These are phyloP conservation scores for Citrus australasica DNA, from an alignment of 345 rosid genomes.

Conservation along the genomic window DNA sequence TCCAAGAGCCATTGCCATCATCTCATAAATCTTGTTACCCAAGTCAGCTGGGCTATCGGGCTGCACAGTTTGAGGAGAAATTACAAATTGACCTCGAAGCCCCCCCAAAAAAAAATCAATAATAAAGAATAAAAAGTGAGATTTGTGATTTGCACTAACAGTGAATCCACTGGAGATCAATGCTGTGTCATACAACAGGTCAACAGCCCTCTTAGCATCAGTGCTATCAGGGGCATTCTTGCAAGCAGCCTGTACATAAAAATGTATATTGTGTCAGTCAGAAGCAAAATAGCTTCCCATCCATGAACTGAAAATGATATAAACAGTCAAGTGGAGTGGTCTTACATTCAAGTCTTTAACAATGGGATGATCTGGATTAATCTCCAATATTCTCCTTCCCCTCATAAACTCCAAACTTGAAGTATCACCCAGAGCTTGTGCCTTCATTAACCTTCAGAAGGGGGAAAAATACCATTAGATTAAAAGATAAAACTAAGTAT, in stretches of 20 bases:
- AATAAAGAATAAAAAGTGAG: not conserved
- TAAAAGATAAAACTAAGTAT: not conserved
- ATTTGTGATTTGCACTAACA: slow-evolving; percentile 36
- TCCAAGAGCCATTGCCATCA: slow-evolving; percentile 98
- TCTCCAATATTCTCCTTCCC: slow-evolving; percentile 92
- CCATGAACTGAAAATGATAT: not conserved
- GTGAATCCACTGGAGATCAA: slow-evolving; percentile 94
- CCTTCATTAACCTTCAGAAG: slow-evolving; percentile 83
- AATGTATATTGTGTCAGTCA: not conserved
- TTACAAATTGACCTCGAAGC: not conserved
- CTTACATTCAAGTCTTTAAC: slow-evolving; percentile 84
- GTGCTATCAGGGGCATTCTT: slow-evolving; percentile 77
- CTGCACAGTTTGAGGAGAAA: slow-evolving; percentile 34
- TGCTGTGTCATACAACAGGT: slow-evolving; percentile 89
- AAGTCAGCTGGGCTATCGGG: slow-evolving; percentile 96
- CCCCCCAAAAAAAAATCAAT: not conserved
- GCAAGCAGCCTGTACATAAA: slow-evolving; percentile 73
- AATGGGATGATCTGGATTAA: slow-evolving; percentile 93
- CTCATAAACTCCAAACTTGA: slow-evolving; percentile 98
- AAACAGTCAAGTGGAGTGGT: not conserved
- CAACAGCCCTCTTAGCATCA: slow-evolving; percentile 90
- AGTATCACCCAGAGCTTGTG: slow-evolving; percentile 96
- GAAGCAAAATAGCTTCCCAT: not conserved
- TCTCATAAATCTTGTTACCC: slow-evolving; percentile 94
- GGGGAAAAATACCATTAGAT: not conserved